Evolutionary conservation across 345 rosid genomes (phyloP).

Genomic region (Euphorbia pulcherrima): DNA sequence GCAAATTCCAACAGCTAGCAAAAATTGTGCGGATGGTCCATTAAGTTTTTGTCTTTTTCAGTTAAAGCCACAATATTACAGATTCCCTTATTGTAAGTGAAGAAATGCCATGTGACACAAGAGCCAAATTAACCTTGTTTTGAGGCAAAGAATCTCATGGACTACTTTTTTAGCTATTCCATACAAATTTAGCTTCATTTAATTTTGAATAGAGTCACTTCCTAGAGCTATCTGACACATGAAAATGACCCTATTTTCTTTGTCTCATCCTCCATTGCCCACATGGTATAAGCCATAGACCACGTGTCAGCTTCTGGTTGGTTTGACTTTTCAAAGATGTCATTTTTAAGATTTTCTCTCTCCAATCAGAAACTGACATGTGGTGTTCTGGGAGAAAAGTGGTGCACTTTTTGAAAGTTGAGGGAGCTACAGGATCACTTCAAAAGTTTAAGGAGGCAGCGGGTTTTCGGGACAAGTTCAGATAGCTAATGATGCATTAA

Average conservation of each 20-base stretch:
- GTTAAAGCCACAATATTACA: slow-evolving; percentile 5
- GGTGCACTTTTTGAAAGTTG: too few relatives aligned
- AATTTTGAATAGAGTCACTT: neutral
- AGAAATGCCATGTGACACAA: slow-evolving; percentile 46
- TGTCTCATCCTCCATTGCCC: slow-evolving; percentile 32
- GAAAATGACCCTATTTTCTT: slow-evolving; percentile 20
- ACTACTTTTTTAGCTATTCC: slow-evolving; percentile 5
- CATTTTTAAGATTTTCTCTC: too few relatives aligned
- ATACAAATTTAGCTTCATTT: slow-evolving; percentile 18
- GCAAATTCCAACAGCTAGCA: neutral
- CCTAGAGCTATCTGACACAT: slow-evolving; percentile 18
- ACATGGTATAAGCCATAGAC: slow-evolving; percentile 13
- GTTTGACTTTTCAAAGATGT: too few relatives aligned
- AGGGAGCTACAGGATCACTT: too few relatives aligned
- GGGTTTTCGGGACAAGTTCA: too few relatives aligned
- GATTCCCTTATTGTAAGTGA: slow-evolving; percentile 23
- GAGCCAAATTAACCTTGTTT: slow-evolving; percentile 38
- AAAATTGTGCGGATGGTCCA: slow-evolving; percentile 4
- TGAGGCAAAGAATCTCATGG: slow-evolving; percentile 33
- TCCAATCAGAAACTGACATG: too few relatives aligned
- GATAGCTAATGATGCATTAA: too few relatives aligned
- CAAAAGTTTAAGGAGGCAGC: too few relatives aligned
- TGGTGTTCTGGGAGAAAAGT: too few relatives aligned
- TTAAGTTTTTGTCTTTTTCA: neutral
- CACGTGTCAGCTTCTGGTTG: too few relatives aligned